A percentile compares a stretch with the other conserved stretches of the same genome.
These are phyloP conservation scores for Novymonas esmeraldas DNA, from an alignment of 208 protist genomes.

Conservation along the genomic window DNA sequence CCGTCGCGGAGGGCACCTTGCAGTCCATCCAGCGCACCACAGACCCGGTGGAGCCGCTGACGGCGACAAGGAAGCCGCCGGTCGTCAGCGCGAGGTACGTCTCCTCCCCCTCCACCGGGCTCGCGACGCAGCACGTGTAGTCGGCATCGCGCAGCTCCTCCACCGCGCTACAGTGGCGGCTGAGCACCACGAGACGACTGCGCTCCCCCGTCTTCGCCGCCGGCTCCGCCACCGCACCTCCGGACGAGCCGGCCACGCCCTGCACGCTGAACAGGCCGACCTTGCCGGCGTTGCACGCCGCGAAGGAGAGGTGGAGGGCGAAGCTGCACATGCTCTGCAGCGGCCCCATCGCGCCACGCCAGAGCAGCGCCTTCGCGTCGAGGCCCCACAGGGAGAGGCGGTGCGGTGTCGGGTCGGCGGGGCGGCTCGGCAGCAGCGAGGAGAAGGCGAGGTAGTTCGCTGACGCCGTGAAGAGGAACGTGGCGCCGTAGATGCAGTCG, in stretches of 20 bases:
- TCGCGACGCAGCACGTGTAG: constrained; percentile 51
- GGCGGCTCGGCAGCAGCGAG: constrained; percentile 50
- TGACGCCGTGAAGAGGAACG: constrained; percentile 51
- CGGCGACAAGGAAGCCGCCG: constrained; percentile 65
- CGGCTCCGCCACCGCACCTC: neutral
- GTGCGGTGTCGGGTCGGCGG: constrained; percentile 32
- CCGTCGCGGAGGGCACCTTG: constrained; percentile 61
- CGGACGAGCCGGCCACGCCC: neutral
- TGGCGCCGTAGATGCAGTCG: constrained; percentile 53
- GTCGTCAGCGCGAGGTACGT: constrained; percentile 60
- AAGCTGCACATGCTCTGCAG: constrained; percentile 57
- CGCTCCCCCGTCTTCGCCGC: constrained; percentile 9
- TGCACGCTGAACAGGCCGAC: constrained; percentile 59
- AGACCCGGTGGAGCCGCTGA: constrained; percentile 56
- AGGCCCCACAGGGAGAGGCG: constrained; percentile 72
- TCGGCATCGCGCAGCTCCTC: constrained; percentile 58
- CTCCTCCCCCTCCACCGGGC: constrained; percentile 22
- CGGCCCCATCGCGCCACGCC: constrained; percentile 70
- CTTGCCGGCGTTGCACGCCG: constrained; percentile 41
- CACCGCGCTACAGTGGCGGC: constrained; percentile 58
- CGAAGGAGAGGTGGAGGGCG: constrained; percentile 48
- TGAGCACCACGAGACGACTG: constrained; percentile 48
- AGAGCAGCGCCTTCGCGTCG: constrained; percentile 43
- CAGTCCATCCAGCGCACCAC: constrained; percentile 90
- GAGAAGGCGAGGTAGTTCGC: constrained; percentile 70